phyloP scores from a whole-genome alignment of 768 basidiomycete species.

The Cyclocybe aegerita region DNA sequence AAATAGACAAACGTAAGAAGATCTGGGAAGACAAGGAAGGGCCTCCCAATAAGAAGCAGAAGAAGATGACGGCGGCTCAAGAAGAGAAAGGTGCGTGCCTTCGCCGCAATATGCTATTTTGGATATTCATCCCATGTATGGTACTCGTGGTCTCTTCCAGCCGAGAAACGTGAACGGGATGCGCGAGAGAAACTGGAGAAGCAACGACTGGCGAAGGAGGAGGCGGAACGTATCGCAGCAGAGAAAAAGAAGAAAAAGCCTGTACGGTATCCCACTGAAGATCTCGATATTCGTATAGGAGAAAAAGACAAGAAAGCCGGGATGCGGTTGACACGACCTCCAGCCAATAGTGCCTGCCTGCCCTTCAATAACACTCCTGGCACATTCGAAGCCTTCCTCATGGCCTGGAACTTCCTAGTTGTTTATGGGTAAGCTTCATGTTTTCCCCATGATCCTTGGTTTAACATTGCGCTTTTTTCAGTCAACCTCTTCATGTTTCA shows the following conservation, averaged over 20 bases:
- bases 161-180: slow-evolving; percentile 70
- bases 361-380: slow-evolving; percentile 67
- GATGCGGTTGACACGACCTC: slow-evolving; percentile 63
- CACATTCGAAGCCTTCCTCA: slow-evolving; percentile 81
- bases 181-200: slow-evolving; percentile 69
- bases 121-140: slow-evolving; percentile 21
- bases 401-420: slow-evolving; percentile 93
- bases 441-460: slow-evolving; percentile 5
- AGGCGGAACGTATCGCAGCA: slow-evolving; percentile 66
- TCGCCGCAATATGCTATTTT: slow-evolving; percentile 5
- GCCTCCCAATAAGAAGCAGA: slow-evolving; percentile 78
- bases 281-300: slow-evolving; percentile 76
- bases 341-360: slow-evolving; percentile 57
- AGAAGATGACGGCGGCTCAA: slow-evolving; percentile 70
- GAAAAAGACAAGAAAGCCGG: slow-evolving; percentile 86
- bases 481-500: slow-evolving; percentile 86
- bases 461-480: slow-evolving; percentile 28
- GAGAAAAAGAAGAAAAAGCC: slow-evolving; percentile 90
- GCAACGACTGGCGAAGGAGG: slow-evolving; percentile 63
- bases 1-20: slow-evolving; percentile 92
- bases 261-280: slow-evolving; percentile 90
- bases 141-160: slow-evolving; percentile 25
- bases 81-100: slow-evolving; percentile 65
- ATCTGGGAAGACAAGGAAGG: slow-evolving; percentile 88
- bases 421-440: slow-evolving; percentile 77